Evolutionary conservation across 1,139 yeast genomes (phyloP).

Genomic region (Petasospora fabianii): DNA sequence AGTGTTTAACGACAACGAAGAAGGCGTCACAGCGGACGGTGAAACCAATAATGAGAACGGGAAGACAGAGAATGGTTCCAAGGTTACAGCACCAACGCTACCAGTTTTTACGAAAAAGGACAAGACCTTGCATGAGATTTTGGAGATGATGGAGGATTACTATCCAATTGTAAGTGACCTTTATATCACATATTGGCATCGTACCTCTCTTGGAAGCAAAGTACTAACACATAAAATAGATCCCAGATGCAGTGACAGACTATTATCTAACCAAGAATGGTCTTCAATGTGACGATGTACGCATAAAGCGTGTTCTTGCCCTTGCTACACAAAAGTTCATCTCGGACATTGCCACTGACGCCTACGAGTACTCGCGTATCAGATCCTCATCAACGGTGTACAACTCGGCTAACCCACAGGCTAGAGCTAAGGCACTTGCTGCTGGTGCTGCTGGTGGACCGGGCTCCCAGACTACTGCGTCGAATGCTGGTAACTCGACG

Average conservation of each 20-base stretch:
- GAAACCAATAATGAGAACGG: conserved; percentile 14
- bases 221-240: conserved; percentile 30
- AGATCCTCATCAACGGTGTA: conserved; percentile 81
- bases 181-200: too few species aligned
- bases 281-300: conserved; percentile 72
- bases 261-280: conserved; percentile 89
- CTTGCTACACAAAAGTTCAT: conserved; percentile 94
- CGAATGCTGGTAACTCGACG: conserved; percentile 53
- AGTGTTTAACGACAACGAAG: conserved; percentile 24
- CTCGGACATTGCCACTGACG: conserved; percentile 93
- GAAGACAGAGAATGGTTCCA: conserved; percentile 18
- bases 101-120: conserved; percentile 81
- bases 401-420: conserved; percentile 81
- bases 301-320: conserved; percentile 82
- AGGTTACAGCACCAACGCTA: conserved; percentile 41
- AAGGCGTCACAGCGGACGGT: conserved; percentile 1
- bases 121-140: conserved; percentile 79
- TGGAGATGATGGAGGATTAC: conserved; percentile 87
- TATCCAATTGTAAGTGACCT: conserved; percentile 59
- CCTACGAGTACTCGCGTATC: conserved; percentile 91
- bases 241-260: conserved; percentile 98
- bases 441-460: conserved; percentile 73
- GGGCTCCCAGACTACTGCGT: conserved; percentile 31
- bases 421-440: conserved; percentile 72
- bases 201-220: not conserved